These are phyloP conservation scores for Boletus sensibilis DNA, from an alignment of 768 basidiomycete species.

Conservation along the genomic window DNA sequence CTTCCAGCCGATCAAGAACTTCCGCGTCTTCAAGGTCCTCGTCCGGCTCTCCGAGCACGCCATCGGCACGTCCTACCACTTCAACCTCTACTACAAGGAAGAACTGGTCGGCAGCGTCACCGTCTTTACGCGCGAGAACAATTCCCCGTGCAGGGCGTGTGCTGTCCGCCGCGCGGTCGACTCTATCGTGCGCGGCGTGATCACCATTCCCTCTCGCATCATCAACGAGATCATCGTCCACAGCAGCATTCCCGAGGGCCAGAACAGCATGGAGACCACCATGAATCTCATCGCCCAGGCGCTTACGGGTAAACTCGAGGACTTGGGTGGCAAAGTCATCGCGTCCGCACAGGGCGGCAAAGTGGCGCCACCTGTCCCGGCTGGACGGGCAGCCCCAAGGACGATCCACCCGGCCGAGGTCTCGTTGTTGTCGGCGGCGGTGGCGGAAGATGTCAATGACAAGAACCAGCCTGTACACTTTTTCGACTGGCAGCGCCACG, in stretches of 20 bases:
- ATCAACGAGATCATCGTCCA: conserved; percentile 23
- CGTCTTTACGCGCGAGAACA: conserved; percentile 26
- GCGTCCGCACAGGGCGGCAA: conserved; percentile 21
- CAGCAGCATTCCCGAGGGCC: not conserved
- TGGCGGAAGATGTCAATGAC: conserved; percentile 19
- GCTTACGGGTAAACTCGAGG: conserved; percentile 18
- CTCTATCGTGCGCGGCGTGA: conserved; percentile 26
- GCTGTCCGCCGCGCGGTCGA: conserved; percentile 14
- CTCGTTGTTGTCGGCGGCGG: conserved; percentile 21
- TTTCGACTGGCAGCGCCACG: conserved; percentile 25
- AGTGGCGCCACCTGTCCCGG: not conserved
- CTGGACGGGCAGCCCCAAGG: not conserved
- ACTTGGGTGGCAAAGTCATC: conserved; percentile 12
- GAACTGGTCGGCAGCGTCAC: conserved; percentile 21
- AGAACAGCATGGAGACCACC: conserved; percentile 13
- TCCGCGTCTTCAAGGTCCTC: conserved; percentile 28
- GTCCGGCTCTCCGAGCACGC: conserved; percentile 28
- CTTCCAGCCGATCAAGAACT: conserved; percentile 19
- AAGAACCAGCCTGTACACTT: conserved; percentile 17
- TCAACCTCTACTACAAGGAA: conserved; percentile 20
- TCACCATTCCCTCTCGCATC: conserved; percentile 20
- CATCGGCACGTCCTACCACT: conserved; percentile 23
- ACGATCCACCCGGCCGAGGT: conserved; percentile 23
- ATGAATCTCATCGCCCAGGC: conserved; percentile 13
- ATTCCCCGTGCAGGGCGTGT: conserved; percentile 28